phyloP scores from a whole-genome alignment of 2,329 filamentous ascomycete species.

The Diaporthe velutina region DNA sequence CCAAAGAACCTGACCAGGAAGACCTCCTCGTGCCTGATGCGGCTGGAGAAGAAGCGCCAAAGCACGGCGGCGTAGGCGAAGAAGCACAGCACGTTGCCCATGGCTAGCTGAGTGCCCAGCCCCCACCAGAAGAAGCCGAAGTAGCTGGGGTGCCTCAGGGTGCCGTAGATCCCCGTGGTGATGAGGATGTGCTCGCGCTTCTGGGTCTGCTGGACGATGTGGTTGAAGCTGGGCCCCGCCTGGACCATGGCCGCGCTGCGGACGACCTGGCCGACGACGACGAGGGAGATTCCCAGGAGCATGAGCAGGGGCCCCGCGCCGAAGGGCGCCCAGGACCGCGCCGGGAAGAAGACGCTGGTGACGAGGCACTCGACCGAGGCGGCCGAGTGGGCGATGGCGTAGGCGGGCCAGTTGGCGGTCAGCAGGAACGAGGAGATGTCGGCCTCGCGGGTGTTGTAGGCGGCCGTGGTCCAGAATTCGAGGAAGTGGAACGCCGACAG shows the following conservation, averaged over 20 bases:
- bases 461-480: constrained; percentile 92
- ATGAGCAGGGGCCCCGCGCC: constrained; percentile 57
- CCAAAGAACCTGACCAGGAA: constrained; percentile 87
- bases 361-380: constrained; percentile 81
- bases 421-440: constrained; percentile 84
- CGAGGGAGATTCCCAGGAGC: constrained; percentile 72
- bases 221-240: constrained; percentile 93
- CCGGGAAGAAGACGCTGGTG: constrained; percentile 68
- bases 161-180: constrained; percentile 81
- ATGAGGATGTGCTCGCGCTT: constrained; percentile 82
- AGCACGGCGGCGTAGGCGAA: constrained; percentile 79
- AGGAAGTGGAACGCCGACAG: constrained; percentile 93
- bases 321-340: constrained; percentile 59
- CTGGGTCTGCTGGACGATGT: constrained; percentile 80
- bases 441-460: constrained; percentile 82
- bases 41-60: constrained; percentile 84
- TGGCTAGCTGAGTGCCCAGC: constrained; percentile 89
- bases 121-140: constrained; percentile 99
- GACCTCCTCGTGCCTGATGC: constrained; percentile 84
- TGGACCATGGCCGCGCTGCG: constrained; percentile 89
- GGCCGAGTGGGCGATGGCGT: constrained; percentile 83
- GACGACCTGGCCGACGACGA: constrained; percentile 79
- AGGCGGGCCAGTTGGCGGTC: constrained; percentile 84
- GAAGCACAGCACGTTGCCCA: constrained; percentile 88
- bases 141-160: constrained; percentile 89